A percentile compares a stretch with the other conserved stretches of the same genome.
Evolutionary conservation across 495 filamentous ascomycete species (phyloP).

Genomic region (Apodospora peruviana): DNA sequence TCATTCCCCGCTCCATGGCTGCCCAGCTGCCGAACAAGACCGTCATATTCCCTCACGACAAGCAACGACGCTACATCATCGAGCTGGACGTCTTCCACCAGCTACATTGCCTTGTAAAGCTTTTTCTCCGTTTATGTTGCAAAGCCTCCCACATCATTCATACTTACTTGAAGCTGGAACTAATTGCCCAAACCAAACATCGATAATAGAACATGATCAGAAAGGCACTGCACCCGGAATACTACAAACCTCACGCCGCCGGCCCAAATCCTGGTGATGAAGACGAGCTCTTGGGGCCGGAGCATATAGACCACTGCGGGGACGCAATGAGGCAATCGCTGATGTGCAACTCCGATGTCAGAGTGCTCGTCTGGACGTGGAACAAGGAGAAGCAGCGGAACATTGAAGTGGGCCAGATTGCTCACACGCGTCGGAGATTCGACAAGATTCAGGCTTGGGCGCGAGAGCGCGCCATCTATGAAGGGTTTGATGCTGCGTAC

Average conservation of each 20-base stretch:
- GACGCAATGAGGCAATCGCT: neutral
- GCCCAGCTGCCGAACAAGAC: neutral
- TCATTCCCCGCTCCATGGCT: neutral
- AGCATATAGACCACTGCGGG: neutral
- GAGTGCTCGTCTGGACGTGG: neutral
- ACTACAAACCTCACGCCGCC: neutral
- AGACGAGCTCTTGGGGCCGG: neutral
- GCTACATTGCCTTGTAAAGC: neutral
- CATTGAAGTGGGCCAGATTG: neutral
- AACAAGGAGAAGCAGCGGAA: neutral
- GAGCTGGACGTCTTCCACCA: neutral
- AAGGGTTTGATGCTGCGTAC: neutral
- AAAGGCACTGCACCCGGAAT: neutral
- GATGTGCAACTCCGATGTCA: neutral
- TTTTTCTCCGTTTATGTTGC: neutral
- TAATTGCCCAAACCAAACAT: too few species aligned
- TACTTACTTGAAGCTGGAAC: neutral
- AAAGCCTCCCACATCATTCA: too few species aligned
- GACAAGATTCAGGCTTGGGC: neutral
- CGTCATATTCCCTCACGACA: neutral
- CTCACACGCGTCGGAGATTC: neutral
- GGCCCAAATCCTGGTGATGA: neutral
- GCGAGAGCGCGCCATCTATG: neutral
- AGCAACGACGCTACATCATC: neutral
- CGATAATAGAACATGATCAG: neutral